These are phyloP conservation scores for Chrysanthemum lavandulifolium DNA, from an alignment of 129 eudicot genomes.

Conservation along the genomic window DNA sequence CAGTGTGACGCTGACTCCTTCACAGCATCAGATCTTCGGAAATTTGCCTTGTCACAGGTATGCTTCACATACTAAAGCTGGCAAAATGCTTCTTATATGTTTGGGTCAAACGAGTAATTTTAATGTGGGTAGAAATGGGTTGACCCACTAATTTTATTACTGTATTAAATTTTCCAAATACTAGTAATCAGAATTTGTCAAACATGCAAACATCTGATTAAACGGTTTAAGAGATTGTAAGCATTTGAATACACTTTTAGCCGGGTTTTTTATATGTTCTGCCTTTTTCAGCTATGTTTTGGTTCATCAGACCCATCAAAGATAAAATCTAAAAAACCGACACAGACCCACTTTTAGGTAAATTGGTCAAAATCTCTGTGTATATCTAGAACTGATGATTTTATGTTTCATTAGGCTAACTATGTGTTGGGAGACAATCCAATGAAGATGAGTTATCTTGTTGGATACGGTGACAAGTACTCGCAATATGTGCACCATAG, in stretches of 20 bases:
- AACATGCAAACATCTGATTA: too few species aligned
- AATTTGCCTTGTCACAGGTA: slow-evolving; percentile 91
- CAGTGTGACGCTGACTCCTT: slow-evolving; percentile 58
- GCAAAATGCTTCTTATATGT: background rate
- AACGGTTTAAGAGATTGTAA: background rate
- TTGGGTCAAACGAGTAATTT: slow-evolving; percentile 9
- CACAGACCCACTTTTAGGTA: background rate
- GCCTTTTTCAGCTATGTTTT: background rate
- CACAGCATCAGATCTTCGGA: slow-evolving; percentile 67
- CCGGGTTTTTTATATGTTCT: background rate
- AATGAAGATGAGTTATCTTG: slow-evolving; percentile 87
- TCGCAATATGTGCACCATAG: slow-evolving; percentile 88
- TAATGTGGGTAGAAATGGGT: background rate
- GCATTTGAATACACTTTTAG: background rate
- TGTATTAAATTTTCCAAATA: too few species aligned
- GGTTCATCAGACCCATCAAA: background rate
- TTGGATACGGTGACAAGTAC: slow-evolving; percentile 88
- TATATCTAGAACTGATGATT: slow-evolving; percentile 1
- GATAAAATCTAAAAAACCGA: background rate
- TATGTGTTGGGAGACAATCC: slow-evolving; percentile 95
- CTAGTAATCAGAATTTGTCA: too few species aligned
- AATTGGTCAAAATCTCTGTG: background rate
- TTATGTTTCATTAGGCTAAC: slow-evolving; percentile 51
- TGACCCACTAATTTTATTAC: background rate
- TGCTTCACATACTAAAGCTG: slow-evolving; percentile 11